Percentiles rank a stretch among this genome's conserved stretches.
Evolutionary conservation across 2,329 filamentous ascomycete genomes (phyloP).

Genomic region (Anthostomella pinea): DNA sequence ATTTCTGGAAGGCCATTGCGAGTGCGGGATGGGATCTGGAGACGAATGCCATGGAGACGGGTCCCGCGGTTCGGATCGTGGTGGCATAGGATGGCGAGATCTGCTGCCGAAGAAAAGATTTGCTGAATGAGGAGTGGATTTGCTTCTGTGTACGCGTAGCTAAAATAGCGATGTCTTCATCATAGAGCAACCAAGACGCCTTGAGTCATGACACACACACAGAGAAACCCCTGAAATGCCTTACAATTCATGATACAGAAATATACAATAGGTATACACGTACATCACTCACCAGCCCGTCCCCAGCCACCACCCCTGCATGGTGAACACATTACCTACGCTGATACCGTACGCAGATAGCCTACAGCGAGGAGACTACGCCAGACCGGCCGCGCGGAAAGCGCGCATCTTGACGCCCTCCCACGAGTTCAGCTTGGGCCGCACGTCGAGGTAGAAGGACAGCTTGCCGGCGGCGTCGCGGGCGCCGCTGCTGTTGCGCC

Average conservation of each 20-base stretch:
- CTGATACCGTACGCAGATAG: not conserved
- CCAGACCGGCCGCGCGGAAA: constrained; percentile 48
- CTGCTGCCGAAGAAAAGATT: no score
- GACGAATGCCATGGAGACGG: constrained; percentile 64
- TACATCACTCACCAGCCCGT: no score
- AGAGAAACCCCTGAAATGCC: no score
- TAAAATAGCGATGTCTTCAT: constrained; percentile 10
- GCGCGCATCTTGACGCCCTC: constrained; percentile 67
- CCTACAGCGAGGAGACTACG: constrained; percentile 29
- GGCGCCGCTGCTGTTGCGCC: constrained; percentile 45
- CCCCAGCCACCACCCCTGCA: no score
- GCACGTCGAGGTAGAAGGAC: constrained; percentile 66
- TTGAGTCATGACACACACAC: no score
- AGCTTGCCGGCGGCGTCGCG: constrained; percentile 39
- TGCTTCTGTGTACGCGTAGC: no score
- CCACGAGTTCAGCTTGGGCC: constrained; percentile 66
- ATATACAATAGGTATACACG: no score
- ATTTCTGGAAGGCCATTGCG: constrained; percentile 45
- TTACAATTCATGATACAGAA: no score
- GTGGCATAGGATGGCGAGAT: no score
- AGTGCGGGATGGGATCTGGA: constrained; percentile 64
- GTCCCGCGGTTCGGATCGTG: constrained; percentile 43
- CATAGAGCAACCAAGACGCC: constrained; percentile 20
- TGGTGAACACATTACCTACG: no score
- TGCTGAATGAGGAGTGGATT: no score